Base-by-base conservation (phyloP, 139 green algal species). In the Asterochloris erici region DNA sequence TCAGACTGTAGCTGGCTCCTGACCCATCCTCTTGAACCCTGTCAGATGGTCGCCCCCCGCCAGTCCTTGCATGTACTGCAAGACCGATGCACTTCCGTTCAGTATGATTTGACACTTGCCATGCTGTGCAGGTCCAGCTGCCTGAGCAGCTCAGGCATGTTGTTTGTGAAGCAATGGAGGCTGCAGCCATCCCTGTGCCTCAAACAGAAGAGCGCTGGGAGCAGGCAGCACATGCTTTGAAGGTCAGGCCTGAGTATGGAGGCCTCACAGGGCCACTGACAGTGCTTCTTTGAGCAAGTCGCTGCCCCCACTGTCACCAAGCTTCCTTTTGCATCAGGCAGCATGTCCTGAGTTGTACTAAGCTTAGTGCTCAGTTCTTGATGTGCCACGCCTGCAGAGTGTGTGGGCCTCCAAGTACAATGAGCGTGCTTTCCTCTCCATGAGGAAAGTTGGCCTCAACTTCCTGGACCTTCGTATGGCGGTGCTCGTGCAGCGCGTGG, bases 341-440 rank as follows among this genome's bases (percentile, higher is more conserved):
- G 24, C 76, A 29, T 75, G 23, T 60, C 14, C 23, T 19, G 10
- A 73, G 23, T 29, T 71, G 60, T 61, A 24, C 62, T 38, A 54
- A 81, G 21, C 24, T 11, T 19, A 74, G 61, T 79, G 26, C 73
- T 78, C 19, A 71, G 66, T 21, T 70, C 17, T 21, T 71, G 66
- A 71, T 71, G 17, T 71, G 66, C 66, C 19, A 24, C 9, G 10
- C 13, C 75, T 81, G 75, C 74, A 87, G 81, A 89, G 93, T 66
- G 97, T 99, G 80, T 99, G 97, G 97, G 97, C 96, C 38, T 95
- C 86, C 87, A 99, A 99, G 90, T 99, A 95, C 93, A 99, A 99
- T 83, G 97, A 99, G 74, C 89, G 96, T 29, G 96, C 96, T 27
- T 96, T 88, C 68, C 74, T 94, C 60, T 94, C 85, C 77, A 91